These are phyloP conservation scores for Citrus maxima DNA, from an alignment of 345 rosid genomes.

Conservation along the genomic window DNA sequence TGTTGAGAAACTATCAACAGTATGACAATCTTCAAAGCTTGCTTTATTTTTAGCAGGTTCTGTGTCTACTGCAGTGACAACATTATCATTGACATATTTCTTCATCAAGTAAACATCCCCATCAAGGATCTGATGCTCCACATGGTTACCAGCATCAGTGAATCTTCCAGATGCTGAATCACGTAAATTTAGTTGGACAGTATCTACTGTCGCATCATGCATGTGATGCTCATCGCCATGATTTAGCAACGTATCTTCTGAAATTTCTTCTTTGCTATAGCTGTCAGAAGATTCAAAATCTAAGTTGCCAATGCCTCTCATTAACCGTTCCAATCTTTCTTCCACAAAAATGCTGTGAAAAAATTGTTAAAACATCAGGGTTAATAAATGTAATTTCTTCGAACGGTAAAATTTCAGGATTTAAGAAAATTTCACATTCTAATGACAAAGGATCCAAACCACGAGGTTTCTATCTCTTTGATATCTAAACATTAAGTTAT, in stretches of 20 bases:
- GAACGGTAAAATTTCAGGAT: neutral
- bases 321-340: conserved; percentile 86
- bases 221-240: conserved; percentile 29
- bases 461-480: neutral
- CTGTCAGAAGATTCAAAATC: conserved; percentile 44
- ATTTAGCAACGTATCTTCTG: conserved; percentile 24
- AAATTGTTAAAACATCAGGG: conserved; percentile 11
- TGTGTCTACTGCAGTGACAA: conserved; percentile 22
- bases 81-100: conserved; percentile 25
- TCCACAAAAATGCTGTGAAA: conserved; percentile 72
- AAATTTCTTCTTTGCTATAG: conserved; percentile 30
- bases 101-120: conserved; percentile 26
- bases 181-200: conserved; percentile 26
- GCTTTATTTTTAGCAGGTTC: conserved; percentile 36
- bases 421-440: neutral
- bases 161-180: conserved; percentile 34
- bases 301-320: conserved; percentile 51
- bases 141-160: conserved; percentile 26
- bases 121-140: conserved; percentile 36
- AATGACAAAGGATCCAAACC: neutral
- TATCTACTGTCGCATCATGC: conserved; percentile 22
- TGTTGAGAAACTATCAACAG: conserved; percentile 36
- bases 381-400: neutral
- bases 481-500: neutral
- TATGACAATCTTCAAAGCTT: conserved; percentile 32